Evolutionary conservation across 108 stramenopile species (phyloP).

Genomic region (Chaetoceros muelleri): DNA sequence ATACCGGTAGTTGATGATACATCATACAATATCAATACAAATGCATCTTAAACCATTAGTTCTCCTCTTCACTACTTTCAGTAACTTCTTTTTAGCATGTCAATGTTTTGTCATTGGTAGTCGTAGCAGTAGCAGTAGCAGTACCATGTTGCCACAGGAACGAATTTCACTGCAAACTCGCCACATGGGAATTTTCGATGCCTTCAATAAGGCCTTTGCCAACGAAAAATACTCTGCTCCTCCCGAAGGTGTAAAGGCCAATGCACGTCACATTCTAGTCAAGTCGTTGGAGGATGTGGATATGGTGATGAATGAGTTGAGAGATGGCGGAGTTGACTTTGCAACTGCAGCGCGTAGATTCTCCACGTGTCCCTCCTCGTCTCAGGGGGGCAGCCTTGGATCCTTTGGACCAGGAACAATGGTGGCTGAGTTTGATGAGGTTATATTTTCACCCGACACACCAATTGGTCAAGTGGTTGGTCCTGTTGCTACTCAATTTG

Average conservation of each 20-base stretch:
- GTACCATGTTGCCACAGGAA: no score
- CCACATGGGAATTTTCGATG: conserved; percentile 57
- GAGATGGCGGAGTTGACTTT: conserved; percentile 31
- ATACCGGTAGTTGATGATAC: no score
- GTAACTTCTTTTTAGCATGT: no score
- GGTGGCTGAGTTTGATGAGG: conserved; percentile 74
- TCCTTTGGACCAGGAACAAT: conserved; percentile 64
- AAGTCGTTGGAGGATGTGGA: conserved; percentile 38
- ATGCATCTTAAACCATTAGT: no score
- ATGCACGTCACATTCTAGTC: conserved; percentile 70
- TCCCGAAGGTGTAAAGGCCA: conserved; percentile 61
- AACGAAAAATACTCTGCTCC: conserved; percentile 58
- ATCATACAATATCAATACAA: no score
- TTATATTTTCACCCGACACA: conserved; percentile 53
- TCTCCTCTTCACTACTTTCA: no score
- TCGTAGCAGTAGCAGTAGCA: no score
- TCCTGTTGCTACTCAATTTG: conserved; percentile 54
- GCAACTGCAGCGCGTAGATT: conserved; percentile 33
- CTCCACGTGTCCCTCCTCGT: conserved; percentile 57
- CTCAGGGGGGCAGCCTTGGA: conserved; percentile 55
- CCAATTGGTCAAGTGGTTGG: conserved; percentile 41
- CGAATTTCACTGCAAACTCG: no score
- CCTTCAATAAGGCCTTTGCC: conserved; percentile 36
- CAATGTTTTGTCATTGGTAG: no score
- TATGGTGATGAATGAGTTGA: conserved; percentile 32